These are phyloP conservation scores for Phytophthora ramorum DNA, from an alignment of 352 stramenopile species.

Conservation along the genomic window DNA sequence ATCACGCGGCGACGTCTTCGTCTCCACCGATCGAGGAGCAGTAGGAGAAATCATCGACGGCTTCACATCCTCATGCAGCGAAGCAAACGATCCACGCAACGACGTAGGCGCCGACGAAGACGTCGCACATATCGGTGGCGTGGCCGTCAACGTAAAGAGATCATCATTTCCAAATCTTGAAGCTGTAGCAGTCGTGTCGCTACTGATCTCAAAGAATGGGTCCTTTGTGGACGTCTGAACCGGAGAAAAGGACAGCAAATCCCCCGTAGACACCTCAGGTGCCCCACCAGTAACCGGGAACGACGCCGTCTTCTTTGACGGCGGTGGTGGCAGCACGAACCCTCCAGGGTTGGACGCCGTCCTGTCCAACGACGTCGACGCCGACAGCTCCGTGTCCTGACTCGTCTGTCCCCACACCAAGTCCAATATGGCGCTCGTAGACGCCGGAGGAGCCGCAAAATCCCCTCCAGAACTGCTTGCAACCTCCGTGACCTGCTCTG, in stretches of 20 bases:
- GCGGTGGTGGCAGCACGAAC: slow-evolving; percentile 26
- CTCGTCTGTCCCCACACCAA: slow-evolving; percentile 34
- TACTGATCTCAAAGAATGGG: slow-evolving; percentile 46
- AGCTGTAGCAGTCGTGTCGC: slow-evolving; percentile 6
- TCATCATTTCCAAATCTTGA: slow-evolving; percentile 41
- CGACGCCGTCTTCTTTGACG: slow-evolving; percentile 23
- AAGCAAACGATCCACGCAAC: slow-evolving; percentile 43
- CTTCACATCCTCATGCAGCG: slow-evolving; percentile 31
- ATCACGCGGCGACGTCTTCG: slow-evolving; percentile 4
- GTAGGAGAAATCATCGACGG: slow-evolving; percentile 8
- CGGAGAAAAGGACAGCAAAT: slow-evolving; percentile 74
- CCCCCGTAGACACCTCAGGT: slow-evolving; percentile 24
- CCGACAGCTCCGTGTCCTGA: slow-evolving; percentile 13
- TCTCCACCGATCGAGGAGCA: slow-evolving; percentile 3
- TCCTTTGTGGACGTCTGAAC: slow-evolving; percentile 35
- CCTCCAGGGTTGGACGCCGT: slow-evolving; percentile 20
- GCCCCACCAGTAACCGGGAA: slow-evolving; percentile 16
- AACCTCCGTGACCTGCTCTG: neutral
- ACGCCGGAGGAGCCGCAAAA: slow-evolving; percentile 11
- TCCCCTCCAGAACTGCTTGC: neutral
- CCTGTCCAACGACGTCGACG: neutral
- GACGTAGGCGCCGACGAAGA: slow-evolving; percentile 38
- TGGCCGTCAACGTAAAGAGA: slow-evolving; percentile 33
- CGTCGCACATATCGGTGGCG: slow-evolving; percentile 11
- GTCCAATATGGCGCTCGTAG: slow-evolving; percentile 33